Percentiles rank a stretch among this genome's conserved stretches.
Evolutionary conservation across 495 filamentous ascomycete genomes (phyloP).

Genomic region (Neurospora sp.): DNA sequence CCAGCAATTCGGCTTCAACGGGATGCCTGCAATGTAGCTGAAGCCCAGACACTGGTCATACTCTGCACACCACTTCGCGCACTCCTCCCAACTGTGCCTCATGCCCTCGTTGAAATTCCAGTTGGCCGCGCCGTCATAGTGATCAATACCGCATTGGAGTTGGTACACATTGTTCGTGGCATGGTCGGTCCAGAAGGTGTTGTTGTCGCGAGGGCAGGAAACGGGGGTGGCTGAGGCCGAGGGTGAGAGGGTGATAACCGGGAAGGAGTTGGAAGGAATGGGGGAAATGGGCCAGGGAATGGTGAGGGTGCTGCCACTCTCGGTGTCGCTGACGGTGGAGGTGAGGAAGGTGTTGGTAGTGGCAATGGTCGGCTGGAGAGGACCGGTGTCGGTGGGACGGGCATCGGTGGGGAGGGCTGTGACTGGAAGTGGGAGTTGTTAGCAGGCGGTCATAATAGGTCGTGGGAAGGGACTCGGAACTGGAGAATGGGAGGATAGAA

Average conservation of each 20-base stretch:
- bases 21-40: not conserved
- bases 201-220: not conserved
- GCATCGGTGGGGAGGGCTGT: not conserved
- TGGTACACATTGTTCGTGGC: not conserved
- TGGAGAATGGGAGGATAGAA: not conserved
- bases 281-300: not conserved
- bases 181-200: not conserved
- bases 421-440: not conserved
- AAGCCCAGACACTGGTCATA: not conserved
- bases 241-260: not conserved
- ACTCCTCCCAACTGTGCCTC: not conserved
- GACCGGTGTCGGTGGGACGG: not conserved
- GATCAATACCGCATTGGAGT: not conserved
- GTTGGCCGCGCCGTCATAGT: not conserved
- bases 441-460: not conserved
- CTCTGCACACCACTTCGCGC: not conserved
- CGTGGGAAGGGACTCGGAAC: not conserved
- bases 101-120: not conserved
- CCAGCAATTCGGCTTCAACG: not conserved
- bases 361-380: not conserved
- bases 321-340: not conserved
- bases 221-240: not conserved
- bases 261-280: not conserved
- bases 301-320: not conserved
- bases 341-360: not conserved